These are phyloP conservation scores for Diaporthe batatas DNA, from an alignment of 2,329 filamentous ascomycete genomes.

Conservation along the genomic window DNA sequence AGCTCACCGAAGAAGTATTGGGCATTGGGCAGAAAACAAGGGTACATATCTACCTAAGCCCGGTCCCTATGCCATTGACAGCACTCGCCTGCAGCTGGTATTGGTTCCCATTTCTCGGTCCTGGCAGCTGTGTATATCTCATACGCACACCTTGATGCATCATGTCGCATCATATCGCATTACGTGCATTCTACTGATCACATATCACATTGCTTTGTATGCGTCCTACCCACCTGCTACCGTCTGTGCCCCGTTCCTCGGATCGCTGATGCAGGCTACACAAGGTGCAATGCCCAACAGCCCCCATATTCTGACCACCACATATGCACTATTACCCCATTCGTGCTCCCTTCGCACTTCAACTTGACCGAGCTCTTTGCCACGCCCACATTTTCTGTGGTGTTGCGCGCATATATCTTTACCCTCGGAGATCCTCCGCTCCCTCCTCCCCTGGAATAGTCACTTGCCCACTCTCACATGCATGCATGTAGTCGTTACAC, in stretches of 20 bases:
- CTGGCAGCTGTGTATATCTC: neutral
- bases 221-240: neutral
- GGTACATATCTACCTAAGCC: neutral
- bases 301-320: slow-evolving; percentile 7
- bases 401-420: neutral
- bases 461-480: neutral
- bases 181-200: neutral
- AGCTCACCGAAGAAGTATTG: slow-evolving; percentile 11
- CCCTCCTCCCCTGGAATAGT: neutral
- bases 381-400: slow-evolving; percentile 19
- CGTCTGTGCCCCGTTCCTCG: slow-evolving; percentile 6
- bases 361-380: neutral
- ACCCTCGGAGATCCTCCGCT: neutral
- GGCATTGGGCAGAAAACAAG: slow-evolving; percentile 22
- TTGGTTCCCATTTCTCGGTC: neutral
- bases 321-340: neutral
- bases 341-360: neutral
- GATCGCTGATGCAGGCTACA: slow-evolving; percentile 2
- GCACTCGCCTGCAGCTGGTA: neutral
- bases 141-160: slow-evolving; percentile 2
- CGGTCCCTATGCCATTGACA: neutral
- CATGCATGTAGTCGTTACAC: slow-evolving; percentile 1
- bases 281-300: slow-evolving; percentile 20
- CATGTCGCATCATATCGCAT: neutral
- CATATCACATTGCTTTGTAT: neutral